These are phyloP conservation scores for Neurospora sp. DNA, from an alignment of 495 filamentous ascomycete species.

Conservation along the genomic window DNA sequence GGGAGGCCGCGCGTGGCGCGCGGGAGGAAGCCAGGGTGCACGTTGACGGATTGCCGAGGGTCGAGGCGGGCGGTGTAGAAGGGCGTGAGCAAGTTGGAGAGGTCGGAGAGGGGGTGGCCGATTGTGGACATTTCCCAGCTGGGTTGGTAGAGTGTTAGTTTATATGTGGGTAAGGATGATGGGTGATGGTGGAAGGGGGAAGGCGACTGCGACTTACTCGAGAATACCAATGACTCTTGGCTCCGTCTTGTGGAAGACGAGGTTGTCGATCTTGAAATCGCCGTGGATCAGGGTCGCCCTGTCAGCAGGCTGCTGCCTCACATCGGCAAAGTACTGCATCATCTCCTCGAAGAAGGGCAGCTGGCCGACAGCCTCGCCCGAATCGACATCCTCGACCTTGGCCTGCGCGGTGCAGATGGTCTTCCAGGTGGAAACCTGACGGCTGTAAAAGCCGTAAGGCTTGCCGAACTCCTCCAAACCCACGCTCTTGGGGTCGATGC, in stretches of 20 bases:
- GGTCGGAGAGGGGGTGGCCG: constrained; percentile 83
- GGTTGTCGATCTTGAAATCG: constrained; percentile 97
- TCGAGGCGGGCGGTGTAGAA: constrained; percentile 40
- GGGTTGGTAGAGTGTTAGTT: constrained; percentile 6
- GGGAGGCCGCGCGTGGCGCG: constrained; percentile 65
- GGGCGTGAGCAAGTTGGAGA: constrained; percentile 69
- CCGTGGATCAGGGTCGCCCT: constrained; percentile 77
- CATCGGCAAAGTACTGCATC: constrained; percentile 63
- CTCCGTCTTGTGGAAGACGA: constrained; percentile 86
- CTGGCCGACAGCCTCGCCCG: constrained; percentile 61
- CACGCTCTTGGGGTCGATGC: constrained; percentile 53
- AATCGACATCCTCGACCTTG: constrained; percentile 62
- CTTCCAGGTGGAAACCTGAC: constrained; percentile 75
- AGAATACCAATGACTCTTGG: constrained; percentile 84
- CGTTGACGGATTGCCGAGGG: constrained; percentile 15
- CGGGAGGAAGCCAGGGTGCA: constrained; percentile 46
- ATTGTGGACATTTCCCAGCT: constrained; percentile 96
- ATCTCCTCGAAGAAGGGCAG: constrained; percentile 77
- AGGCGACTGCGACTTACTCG: constrained; percentile 54
- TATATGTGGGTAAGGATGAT: background rate
- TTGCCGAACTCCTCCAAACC: constrained; percentile 66
- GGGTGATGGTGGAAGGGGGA: background rate
- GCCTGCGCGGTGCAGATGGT: constrained; percentile 73
- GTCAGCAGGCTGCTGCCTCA: constrained; percentile 63
- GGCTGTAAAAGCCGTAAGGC: constrained; percentile 67